Evolutionary conservation across 2,329 filamentous ascomycete genomes (phyloP).

Genomic region (Epicoccum sorghinum): DNA sequence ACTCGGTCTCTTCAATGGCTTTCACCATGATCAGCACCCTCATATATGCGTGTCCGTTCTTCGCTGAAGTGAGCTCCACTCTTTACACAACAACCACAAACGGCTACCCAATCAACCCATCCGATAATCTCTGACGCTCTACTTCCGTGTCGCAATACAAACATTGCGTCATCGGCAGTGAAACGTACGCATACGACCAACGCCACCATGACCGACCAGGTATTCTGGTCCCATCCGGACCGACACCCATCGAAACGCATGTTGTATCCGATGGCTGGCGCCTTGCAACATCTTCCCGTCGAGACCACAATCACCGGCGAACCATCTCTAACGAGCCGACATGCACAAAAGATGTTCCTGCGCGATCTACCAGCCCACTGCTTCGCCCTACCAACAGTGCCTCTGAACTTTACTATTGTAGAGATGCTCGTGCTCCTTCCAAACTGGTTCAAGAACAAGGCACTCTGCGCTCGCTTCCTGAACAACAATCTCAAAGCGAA

Average conservation of each 20-base stretch:
- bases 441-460: constrained; percentile 24
- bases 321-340: neutral
- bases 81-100: no score
- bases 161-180: no score
- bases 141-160: no score
- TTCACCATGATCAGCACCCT: no score
- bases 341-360: constrained; percentile 5
- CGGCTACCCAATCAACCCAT: no score
- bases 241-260: neutral
- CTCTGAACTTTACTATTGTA: constrained; percentile 24
- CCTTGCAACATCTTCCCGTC: constrained; percentile 2
- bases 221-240: no score
- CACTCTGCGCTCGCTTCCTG: constrained; percentile 17
- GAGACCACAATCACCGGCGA: constrained; percentile 16
- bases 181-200: no score
- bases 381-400: constrained; percentile 10
- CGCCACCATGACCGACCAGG: no score
- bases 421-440: constrained; percentile 26
- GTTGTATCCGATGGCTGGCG: constrained; percentile 4
- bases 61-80: no score
- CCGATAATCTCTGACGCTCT: no score
- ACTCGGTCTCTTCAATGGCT: no score
- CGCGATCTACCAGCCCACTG: constrained; percentile 15
- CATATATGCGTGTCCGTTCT: no score
- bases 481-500: constrained; percentile 22